phyloP scores from a whole-genome alignment of 2,329 filamentous ascomycete species.

The Colletotrichum euphorbiae region DNA sequence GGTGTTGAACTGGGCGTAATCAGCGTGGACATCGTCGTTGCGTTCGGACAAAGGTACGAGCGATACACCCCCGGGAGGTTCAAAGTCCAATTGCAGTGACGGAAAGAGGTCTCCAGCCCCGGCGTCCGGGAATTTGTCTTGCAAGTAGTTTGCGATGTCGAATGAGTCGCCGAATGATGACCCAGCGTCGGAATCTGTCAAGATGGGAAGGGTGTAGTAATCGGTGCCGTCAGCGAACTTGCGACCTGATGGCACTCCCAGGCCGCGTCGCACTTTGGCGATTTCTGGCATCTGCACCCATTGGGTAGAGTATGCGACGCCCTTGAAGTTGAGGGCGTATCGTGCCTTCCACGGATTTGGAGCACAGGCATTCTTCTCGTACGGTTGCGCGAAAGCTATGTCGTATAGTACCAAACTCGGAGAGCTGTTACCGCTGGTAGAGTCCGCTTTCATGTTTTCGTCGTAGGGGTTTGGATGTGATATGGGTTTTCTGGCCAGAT shows the following conservation, averaged over 20 bases:
- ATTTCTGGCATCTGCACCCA: slow-evolving; percentile 68
- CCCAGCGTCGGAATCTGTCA: slow-evolving; percentile 57
- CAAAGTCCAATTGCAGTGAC: slow-evolving; percentile 54
- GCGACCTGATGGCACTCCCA: slow-evolving; percentile 62
- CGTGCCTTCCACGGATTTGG: slow-evolving; percentile 51
- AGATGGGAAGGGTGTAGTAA: slow-evolving; percentile 70
- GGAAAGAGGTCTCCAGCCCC: slow-evolving; percentile 63
- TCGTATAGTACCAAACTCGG: slow-evolving; percentile 50
- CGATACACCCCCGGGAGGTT: slow-evolving; percentile 31
- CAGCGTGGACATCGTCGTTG: slow-evolving; percentile 44
- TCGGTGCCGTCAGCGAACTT: slow-evolving; percentile 67
- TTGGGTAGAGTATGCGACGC: slow-evolving; percentile 47
- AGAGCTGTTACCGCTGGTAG: too few relatives aligned
- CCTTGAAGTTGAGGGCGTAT: slow-evolving; percentile 57
- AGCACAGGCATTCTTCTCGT: slow-evolving; percentile 43
- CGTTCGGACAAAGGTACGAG: slow-evolving; percentile 53
- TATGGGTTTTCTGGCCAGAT: too few relatives aligned
- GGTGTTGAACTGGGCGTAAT: slow-evolving; percentile 64
- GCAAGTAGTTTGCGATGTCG: slow-evolving; percentile 72
- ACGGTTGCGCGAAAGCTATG: slow-evolving; percentile 50
- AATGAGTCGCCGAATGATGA: slow-evolving; percentile 69
- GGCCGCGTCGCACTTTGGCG: slow-evolving; percentile 56
- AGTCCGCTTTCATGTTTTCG: too few relatives aligned
- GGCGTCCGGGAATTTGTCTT: slow-evolving; percentile 60
- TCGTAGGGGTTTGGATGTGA: too few relatives aligned